A percentile compares a stretch with the other conserved stretches of the same genome.
phyloP scores from a whole-genome alignment of 1,284 basidiomycete species.

The Cutaneotrichosporon spelunceum region DNA sequence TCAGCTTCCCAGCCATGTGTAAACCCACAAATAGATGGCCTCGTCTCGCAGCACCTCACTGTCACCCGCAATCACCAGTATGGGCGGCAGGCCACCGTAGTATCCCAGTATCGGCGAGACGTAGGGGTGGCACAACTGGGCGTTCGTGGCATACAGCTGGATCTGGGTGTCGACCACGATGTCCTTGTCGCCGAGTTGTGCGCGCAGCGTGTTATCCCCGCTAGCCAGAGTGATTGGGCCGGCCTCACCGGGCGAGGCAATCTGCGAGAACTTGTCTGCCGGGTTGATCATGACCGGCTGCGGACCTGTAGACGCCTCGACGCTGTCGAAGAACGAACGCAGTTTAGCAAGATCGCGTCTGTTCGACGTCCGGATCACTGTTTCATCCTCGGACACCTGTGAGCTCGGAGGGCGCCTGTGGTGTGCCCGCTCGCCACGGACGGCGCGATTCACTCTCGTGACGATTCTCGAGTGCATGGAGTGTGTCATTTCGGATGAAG shows the following conservation, averaged over 20 bases:
- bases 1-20: constrained; percentile 56
- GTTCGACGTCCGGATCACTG: constrained; percentile 1
- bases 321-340: not conserved
- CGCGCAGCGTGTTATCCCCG: constrained; percentile 30
- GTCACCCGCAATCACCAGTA: constrained; percentile 81
- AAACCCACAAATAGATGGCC: constrained; percentile 73
- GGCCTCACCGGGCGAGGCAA: constrained; percentile 6
- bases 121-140: constrained; percentile 75
- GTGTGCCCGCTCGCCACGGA: constrained; percentile 31
- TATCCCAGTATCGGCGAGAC: constrained; percentile 79
- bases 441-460: constrained; percentile 61
- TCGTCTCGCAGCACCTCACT: constrained; percentile 91
- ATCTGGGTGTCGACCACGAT: constrained; percentile 60
- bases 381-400: not conserved
- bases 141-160: constrained; percentile 86
- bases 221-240: constrained; percentile 30
- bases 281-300: constrained; percentile 27
- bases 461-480: constrained; percentile 64
- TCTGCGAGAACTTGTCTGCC: constrained; percentile 22
- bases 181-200: constrained; percentile 22
- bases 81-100: constrained; percentile 83
- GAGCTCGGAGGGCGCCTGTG: not conserved
- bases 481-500: constrained; percentile 66
- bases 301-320: not conserved
- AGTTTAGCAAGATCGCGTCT: constrained; percentile 4